Evolutionary conservation across 2,329 filamentous ascomycete species (phyloP).

Genomic region (Trichophyton rubrum): DNA sequence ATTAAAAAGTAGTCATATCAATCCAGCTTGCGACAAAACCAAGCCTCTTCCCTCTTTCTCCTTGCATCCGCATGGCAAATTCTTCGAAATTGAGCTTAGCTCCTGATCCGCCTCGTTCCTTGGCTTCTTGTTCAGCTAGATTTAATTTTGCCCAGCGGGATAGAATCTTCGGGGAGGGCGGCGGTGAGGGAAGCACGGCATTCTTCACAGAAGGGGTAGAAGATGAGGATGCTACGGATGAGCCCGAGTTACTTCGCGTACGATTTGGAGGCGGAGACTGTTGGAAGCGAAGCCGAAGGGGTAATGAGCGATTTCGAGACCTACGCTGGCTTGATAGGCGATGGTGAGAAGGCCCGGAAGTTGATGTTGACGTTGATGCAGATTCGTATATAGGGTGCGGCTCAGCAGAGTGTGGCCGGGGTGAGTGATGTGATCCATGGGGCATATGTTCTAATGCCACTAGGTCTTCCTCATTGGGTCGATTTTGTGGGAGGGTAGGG

Average conservation of each 20-base stretch:
- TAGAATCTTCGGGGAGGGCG: slow-evolving; percentile 27
- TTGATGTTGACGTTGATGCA: slow-evolving; percentile 10
- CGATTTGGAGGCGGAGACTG: slow-evolving; percentile 24
- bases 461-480: slow-evolving; percentile 27
- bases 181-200: slow-evolving; percentile 17
- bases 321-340: slow-evolving; percentile 13
- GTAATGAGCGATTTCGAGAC: slow-evolving; percentile 17
- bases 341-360: slow-evolving; percentile 23
- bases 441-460: neutral
- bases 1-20: slow-evolving; percentile 53
- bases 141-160: slow-evolving; percentile 43
- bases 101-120: slow-evolving; percentile 56
- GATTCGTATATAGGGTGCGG: slow-evolving; percentile 13
- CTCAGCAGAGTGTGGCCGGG: neutral
- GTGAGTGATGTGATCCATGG: neutral
- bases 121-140: slow-evolving; percentile 55
- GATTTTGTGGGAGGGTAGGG: slow-evolving; percentile 37
- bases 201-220: slow-evolving; percentile 26
- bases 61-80: slow-evolving; percentile 63
- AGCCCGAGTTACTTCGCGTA: slow-evolving; percentile 21
- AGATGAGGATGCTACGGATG: slow-evolving; percentile 28
- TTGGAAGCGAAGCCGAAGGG: slow-evolving; percentile 28
- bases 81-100: slow-evolving; percentile 67
- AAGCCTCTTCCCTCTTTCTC: slow-evolving; percentile 53
- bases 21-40: slow-evolving; percentile 87